phyloP scores from a whole-genome alignment of 768 basidiomycete species.

The Mrakia gelida region DNA sequence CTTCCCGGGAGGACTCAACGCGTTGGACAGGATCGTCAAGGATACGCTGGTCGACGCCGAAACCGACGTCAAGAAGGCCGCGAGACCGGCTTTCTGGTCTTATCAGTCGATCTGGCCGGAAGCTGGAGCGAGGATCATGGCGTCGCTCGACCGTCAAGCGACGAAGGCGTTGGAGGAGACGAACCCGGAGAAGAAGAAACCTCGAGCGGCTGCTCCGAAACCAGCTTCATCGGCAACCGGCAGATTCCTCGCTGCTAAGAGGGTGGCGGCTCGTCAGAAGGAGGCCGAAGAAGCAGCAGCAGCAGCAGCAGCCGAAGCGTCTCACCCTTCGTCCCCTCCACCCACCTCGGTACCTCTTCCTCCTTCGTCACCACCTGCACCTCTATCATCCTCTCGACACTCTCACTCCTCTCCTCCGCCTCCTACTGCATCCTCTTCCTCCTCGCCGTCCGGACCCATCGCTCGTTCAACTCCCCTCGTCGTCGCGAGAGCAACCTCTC shows the following conservation, averaged over 20 bases:
- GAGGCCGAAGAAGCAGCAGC: not conserved
- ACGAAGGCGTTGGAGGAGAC: constrained; percentile 81
- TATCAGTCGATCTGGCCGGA: constrained; percentile 73
- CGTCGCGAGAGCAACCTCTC: not conserved
- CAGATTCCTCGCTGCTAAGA: not conserved
- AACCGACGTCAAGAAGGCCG: constrained; percentile 71
- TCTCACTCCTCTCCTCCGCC: not conserved
- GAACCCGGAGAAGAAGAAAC: constrained; percentile 51
- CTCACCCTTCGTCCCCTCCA: not conserved
- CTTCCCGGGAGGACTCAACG: constrained; percentile 59
- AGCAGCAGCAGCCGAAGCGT: not conserved
- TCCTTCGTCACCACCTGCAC: not conserved
- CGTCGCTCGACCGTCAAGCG: constrained; percentile 61
- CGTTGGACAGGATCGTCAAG: constrained; percentile 67
- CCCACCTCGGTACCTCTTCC: not conserved
- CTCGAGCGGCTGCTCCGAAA: not conserved
- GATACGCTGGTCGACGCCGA: constrained; percentile 69
- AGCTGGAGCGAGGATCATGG: constrained; percentile 60
- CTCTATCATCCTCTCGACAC: not conserved
- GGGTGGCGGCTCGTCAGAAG: not conserved
- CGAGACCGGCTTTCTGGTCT: constrained; percentile 71
- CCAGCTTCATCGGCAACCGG: not conserved
- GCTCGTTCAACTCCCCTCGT: not conserved
- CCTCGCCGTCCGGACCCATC: not conserved
- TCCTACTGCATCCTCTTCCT: not conserved